Percentiles rank a stretch among this genome's conserved stretches.
These are phyloP conservation scores for Amphirosellinia nigrospora DNA, from an alignment of 495 filamentous ascomycete species.

Conservation along the genomic window DNA sequence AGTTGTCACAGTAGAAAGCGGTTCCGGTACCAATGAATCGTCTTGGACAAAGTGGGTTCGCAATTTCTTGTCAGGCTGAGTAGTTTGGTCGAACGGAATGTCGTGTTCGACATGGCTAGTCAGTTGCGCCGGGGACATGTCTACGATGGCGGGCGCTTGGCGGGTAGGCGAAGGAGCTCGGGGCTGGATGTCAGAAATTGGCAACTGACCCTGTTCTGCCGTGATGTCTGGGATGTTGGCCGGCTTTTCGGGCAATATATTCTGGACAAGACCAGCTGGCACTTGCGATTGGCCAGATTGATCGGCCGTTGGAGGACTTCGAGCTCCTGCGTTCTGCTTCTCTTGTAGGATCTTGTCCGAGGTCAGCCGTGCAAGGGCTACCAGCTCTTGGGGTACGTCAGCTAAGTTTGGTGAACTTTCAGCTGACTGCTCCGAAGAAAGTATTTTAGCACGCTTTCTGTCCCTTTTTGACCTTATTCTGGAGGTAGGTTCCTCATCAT, in stretches of 20 bases:
- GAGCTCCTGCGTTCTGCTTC: conserved; percentile 31
- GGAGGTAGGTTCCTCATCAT: conserved; percentile 38
- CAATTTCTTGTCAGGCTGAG: conserved; percentile 43
- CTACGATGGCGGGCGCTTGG: conserved; percentile 25
- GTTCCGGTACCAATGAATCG: conserved; percentile 26
- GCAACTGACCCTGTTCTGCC: not conserved
- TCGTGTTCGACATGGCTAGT: conserved; percentile 49
- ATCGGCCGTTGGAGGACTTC: conserved; percentile 29
- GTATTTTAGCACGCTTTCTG: conserved; percentile 43
- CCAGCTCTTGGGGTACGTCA: conserved; percentile 44
- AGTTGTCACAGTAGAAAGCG: conserved; percentile 17
- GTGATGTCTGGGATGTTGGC: conserved; percentile 24
- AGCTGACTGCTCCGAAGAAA: not conserved
- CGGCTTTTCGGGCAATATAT: not conserved
- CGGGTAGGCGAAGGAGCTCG: conserved; percentile 28
- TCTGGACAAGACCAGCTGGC: conserved; percentile 12
- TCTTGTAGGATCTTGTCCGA: conserved; percentile 41
- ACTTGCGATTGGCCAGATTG: conserved; percentile 29
- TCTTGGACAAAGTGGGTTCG: conserved; percentile 40
- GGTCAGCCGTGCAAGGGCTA: conserved; percentile 30
- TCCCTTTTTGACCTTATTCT: conserved; percentile 52
- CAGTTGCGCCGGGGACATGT: conserved; percentile 42
- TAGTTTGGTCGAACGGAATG: conserved; percentile 45
- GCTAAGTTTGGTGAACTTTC: not conserved
- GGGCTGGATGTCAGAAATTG: conserved; percentile 26